Base-by-base conservation (phyloP, 169 alveolate species). In the Eimeria acervulina region DNA sequence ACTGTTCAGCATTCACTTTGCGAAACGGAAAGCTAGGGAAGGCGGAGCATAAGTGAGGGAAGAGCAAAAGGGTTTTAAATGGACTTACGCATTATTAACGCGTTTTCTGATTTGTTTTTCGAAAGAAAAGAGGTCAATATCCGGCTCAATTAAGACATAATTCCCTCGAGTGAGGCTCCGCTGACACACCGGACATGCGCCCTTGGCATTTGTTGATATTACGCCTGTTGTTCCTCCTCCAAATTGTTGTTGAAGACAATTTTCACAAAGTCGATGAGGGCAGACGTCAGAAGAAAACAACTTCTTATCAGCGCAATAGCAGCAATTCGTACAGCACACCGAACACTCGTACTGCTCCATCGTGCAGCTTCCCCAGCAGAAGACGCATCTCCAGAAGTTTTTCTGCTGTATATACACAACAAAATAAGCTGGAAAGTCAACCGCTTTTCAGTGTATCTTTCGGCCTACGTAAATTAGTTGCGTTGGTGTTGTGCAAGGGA, bases 41-140 rank as follows among this genome's bases (percentile, higher is more conserved):
- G n/a, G 81, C 81, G n/a, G n/a, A n/a, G n/a, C n/a, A n/a, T n/a
- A n/a, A n/a, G n/a, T n/a, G n/a, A 38, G n/a, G 10, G 51, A 74
- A 47, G 5, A 47, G 12, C 12, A 47, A 47, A 47, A 12, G 19
- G 19, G 5, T 47, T 47, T 47, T 47, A 47, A 47, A 7, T 47
- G 47, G n/a, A 28, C 96, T 87, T 70, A 95, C 96, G 76, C 84
- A 40, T 83, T 52, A 28, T 80, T 74, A 47, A 95, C 94, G 42
- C 95, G 96, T 42, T 52, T 95, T 36, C 96, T 55, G 26, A 88
- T 87, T 51, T 95, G 95, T 55, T 95, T 95, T 70, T 95, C 96
- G 38, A 68, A 23, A 12, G 68, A 44, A 17, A 88, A 74, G 38
- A 95, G 44, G n/a, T 95, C 96, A 74, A 63, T 15, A 28, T 95